Base-by-base conservation (phyloP, 345 rosid genomes). In the Streptanthus diversifolius region DNA sequence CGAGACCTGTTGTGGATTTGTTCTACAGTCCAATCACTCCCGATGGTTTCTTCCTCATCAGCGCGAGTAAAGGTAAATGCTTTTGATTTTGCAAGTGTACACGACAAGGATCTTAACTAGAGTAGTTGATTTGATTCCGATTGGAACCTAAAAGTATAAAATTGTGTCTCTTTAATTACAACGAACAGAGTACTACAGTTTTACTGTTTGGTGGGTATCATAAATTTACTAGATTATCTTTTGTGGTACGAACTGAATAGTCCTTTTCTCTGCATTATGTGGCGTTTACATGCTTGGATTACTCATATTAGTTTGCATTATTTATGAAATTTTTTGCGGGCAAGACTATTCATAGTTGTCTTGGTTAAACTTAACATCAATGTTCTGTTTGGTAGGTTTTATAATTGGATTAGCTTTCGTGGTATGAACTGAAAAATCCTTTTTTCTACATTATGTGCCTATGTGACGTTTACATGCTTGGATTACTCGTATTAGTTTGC, bases 1-100 rank as follows among this genome's bases (percentile, higher is more conserved):
- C 95, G 7, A 84, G 92, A 53, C 95, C 95, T n/a, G 92, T 89
- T 10, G 92, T 87, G 45, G 90, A 84, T 85, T 81, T 89, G 72
- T 87, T 79, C 78, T 89, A 85, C 73, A 89, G 90, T 74, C 87
- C 91, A 12, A 57, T 84, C 24, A 87, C 95, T 32, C 90, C 90
- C 3, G 95, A 89, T 87, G 95, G 95, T 1, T 89, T 85, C 82
- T 89, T 89, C 79, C 84, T 87, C 72, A 85, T 89, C 56, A 87
- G 95, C 61, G 95, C 95, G 11, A 89, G 95, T 80, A 89, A 89
- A 80, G 95, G 90, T 89, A 53, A 11, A 19, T 18, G 24, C 22
- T 74, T 74, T 47, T 22, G 10, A 47, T 65, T 30, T 36, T 44
- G 18, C 21, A 3, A 1, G 3, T 44, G 30, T 13, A 35, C 5